These are phyloP conservation scores for Arthromyces matolae DNA, from an alignment of 768 basidiomycete species.

Conservation along the genomic window DNA sequence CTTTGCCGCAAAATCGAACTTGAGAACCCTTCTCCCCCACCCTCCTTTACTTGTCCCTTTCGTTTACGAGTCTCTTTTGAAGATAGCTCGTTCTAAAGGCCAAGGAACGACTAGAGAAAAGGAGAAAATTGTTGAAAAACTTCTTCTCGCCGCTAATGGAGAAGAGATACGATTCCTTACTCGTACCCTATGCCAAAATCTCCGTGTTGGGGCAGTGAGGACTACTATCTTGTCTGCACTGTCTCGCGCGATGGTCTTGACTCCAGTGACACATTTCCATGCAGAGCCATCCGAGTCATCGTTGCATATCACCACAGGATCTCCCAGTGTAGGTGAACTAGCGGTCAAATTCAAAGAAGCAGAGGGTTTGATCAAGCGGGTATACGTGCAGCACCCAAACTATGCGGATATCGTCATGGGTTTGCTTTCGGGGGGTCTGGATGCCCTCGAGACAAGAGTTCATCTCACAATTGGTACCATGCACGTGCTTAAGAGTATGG, in stretches of 20 bases:
- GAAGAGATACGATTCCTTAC: constrained; percentile 87
- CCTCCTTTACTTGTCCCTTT: constrained; percentile 58
- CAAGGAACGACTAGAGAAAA: constrained; percentile 73
- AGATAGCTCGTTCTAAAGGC: constrained; percentile 67
- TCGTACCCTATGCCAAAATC: constrained; percentile 66
- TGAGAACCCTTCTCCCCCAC: constrained; percentile 72
- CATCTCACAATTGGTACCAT: constrained; percentile 65
- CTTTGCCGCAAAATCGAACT: constrained; percentile 72
- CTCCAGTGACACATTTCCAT: constrained; percentile 31
- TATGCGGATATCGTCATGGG: constrained; percentile 67
- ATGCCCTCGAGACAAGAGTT: constrained; percentile 54
- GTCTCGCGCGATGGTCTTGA: constrained; percentile 73
- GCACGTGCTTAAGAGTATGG: too few species aligned
- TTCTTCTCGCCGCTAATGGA: constrained; percentile 80
- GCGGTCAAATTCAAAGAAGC: constrained; percentile 46
- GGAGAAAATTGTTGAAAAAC: constrained; percentile 71
- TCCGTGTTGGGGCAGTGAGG: constrained; percentile 86
- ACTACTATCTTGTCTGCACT: constrained; percentile 78
- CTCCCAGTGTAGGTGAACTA: constrained; percentile 34
- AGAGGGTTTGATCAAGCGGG: constrained; percentile 62
- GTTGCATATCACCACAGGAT: constrained; percentile 24
- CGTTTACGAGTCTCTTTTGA: constrained; percentile 66
- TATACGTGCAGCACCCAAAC: constrained; percentile 77
- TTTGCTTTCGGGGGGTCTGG: constrained; percentile 57
- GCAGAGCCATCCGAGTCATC: constrained; percentile 13